Base-by-base conservation (phyloP, 202 grass and related monocot species). In the Elaeis oleifera region DNA sequence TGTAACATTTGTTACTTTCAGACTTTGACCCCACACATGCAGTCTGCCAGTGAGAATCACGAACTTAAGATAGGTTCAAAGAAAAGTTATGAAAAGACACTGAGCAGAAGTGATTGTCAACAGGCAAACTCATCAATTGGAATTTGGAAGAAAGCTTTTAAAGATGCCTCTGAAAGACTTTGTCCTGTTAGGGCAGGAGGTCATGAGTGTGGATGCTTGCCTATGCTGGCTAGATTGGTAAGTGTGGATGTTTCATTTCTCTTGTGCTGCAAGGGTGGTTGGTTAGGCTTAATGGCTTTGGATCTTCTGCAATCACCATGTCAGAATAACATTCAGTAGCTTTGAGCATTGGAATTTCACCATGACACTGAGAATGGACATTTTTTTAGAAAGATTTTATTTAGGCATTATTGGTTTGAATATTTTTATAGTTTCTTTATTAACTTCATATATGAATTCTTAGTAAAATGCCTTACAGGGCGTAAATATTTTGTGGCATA, bases 131-230 rank as follows among this genome's bases (percentile, higher is more conserved):
- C 75, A 58, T 92, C 92, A 6, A 81, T 86, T 36, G 88, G 92
- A 74, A 89, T 92, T 67, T 97, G 92, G 92, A 97, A 89, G 61
- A 92, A 79, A 74, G 84, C 81, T 76, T 97, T 97, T 29, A 97
- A 81, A 77, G 88, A 92, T 59, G 88, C 88, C 5, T 97, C 77
- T 18, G 84, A 97, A 81, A 85, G 56, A 62, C 72, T 97, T 69
- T 97, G 92, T 60, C 92, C 92, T 25, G 64, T 97, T 70, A 80
- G 88, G 25, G 79, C 79, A 65, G 83, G 71, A 61, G 88, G 92
- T 63, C 92, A 91, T 78, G 84, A 97, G 31, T 97, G 92, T 73
- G 92, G 88, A 60, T 97, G 92, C 70, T 82, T 97, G 32, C 84
- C 77, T 69, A 71, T 89, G 74, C 65, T 86, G 24, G 74, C 77